Evolutionary conservation across 2,329 filamentous ascomycete genomes (phyloP).

Genomic region (Malbranchea zuffiana): DNA sequence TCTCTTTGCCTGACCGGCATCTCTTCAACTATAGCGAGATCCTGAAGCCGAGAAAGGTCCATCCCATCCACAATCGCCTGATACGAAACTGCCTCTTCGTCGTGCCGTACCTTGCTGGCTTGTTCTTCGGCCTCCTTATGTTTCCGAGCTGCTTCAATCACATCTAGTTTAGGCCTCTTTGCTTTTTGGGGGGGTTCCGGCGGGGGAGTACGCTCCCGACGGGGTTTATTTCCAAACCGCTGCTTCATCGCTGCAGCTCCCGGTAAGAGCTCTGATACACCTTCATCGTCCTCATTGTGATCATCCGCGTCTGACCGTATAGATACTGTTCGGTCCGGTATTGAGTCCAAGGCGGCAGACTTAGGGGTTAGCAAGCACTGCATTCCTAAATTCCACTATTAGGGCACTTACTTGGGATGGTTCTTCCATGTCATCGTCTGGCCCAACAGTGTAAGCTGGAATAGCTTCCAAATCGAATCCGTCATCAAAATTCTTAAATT

Average conservation of each 20-base stretch:
- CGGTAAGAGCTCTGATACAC: constrained; percentile 64
- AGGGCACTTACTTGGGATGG: constrained; percentile 10
- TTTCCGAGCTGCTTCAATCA: constrained; percentile 52
- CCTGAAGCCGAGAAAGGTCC: constrained; percentile 61
- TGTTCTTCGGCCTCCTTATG: constrained; percentile 45
- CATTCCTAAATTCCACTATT: background rate
- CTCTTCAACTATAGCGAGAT: constrained; percentile 64
- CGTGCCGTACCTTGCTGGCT: constrained; percentile 43
- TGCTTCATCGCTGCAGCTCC: constrained; percentile 68
- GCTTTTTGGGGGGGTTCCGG: constrained; percentile 29
- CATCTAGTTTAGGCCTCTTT: constrained; percentile 52
- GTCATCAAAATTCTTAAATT: constrained; percentile 65
- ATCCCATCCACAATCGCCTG: constrained; percentile 49
- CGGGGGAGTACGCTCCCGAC: constrained; percentile 22
- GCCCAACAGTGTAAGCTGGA: constrained; percentile 26
- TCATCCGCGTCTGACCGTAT: constrained; percentile 15
- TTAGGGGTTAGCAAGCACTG: constrained; percentile 5
- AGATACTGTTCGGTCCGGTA: constrained; percentile 21
- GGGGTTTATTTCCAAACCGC: constrained; percentile 53
- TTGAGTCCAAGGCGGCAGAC: constrained; percentile 10
- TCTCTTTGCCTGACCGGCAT: constrained; percentile 48
- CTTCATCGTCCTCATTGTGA: constrained; percentile 40
- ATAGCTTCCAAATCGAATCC: constrained; percentile 40
- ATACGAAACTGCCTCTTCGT: constrained; percentile 57
- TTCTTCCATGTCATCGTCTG: constrained; percentile 15